phyloP scores from a whole-genome alignment of 306 rosid genomes.

The cucumber (Cucumis sativus) region Cucumber_9930_V3 NC_026660.2:6400501-6401000 shows the following conservation, averaged over 20 bases:
- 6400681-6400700: constrained; percentile 44
- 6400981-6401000: not conserved
- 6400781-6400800: constrained; percentile 22
- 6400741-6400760: constrained; percentile 36
- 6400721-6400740: constrained; percentile 31
- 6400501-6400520: constrained; percentile 32
- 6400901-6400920: not conserved
- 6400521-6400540: constrained; percentile 30
- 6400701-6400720: constrained; percentile 35
- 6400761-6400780: constrained; percentile 40
- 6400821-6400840: constrained; percentile 38
- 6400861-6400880: constrained; percentile 22
- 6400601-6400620: constrained; percentile 30
- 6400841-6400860: constrained; percentile 29
- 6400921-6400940: not conserved
- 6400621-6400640: constrained; percentile 37
- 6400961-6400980: not conserved
- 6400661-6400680: constrained; percentile 23
- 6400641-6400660: constrained; percentile 22
- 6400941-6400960: not conserved
- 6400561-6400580: constrained; percentile 24
- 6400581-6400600: constrained; percentile 23
- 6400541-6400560: constrained; percentile 31
- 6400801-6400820: constrained; percentile 30
- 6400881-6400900: constrained; percentile 21